These are phyloP conservation scores for Leavenworthia alabamica DNA, from an alignment of 345 rosid genomes.

Conservation along the genomic window DNA sequence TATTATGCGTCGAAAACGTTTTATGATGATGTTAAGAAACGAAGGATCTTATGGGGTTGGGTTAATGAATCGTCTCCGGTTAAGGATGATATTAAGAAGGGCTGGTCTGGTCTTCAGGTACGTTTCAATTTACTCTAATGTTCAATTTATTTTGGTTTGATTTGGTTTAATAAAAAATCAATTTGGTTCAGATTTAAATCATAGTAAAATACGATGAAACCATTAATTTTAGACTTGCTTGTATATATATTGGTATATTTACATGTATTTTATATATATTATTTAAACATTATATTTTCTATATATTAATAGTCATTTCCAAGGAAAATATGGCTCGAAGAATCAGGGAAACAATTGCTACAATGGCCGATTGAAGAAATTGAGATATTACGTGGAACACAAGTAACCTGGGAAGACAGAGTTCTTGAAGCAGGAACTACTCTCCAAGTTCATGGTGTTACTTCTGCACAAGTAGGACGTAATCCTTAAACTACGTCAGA, in stretches of 20 bases:
- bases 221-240: too few species aligned
- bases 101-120: conserved; percentile 36
- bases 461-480: conserved; percentile 42
- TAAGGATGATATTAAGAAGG: conserved; percentile 28
- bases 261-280: too few species aligned
- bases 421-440: conserved; percentile 36
- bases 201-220: too few species aligned
- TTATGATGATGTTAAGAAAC: conserved; percentile 42
- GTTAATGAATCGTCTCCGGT: conserved; percentile 46
- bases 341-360: conserved; percentile 48
- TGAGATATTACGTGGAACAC: conserved; percentile 39
- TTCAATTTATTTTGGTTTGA: neutral
- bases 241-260: too few species aligned
- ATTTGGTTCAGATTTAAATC: too few species aligned
- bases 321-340: conserved; percentile 42
- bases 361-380: conserved; percentile 69
- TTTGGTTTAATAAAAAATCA: too few species aligned
- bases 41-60: conserved; percentile 69
- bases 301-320: conserved; percentile 62
- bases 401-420: conserved; percentile 26
- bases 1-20: conserved; percentile 73
- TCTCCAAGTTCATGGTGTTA: conserved; percentile 43
- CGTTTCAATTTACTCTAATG: too few species aligned
- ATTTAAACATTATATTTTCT: too few species aligned
- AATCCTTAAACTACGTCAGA: neutral